Evolutionary conservation across 2,329 filamentous ascomycete genomes (phyloP).

Genomic region (Neofusicoccum parvum): DNA sequence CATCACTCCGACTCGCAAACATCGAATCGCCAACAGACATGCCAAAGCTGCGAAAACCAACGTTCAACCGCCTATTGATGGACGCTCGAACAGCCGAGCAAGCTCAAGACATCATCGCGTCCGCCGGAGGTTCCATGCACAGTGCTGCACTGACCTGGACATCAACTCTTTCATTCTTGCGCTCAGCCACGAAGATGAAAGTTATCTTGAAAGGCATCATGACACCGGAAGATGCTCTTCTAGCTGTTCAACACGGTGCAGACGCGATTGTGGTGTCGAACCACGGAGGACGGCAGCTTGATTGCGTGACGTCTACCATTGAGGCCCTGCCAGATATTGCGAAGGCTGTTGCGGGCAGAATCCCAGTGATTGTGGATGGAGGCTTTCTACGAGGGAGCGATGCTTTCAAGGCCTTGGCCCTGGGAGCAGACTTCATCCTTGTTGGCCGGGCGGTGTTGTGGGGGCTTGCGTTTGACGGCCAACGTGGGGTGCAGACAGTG

Average conservation of each 20-base stretch:
- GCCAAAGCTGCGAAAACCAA: constrained; percentile 11
- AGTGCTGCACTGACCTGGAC: constrained; percentile 27
- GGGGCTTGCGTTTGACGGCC: not conserved
- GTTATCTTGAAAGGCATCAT: constrained; percentile 46
- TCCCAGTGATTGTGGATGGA: constrained; percentile 59
- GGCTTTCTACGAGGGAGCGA: constrained; percentile 65
- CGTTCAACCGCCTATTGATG: constrained; percentile 24
- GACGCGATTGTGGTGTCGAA: constrained; percentile 53
- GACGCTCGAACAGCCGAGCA: constrained; percentile 27
- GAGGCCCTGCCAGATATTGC: constrained; percentile 49
- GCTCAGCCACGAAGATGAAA: constrained; percentile 25
- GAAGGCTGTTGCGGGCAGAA: constrained; percentile 42
- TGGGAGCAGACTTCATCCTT: constrained; percentile 63
- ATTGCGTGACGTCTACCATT: constrained; percentile 42
- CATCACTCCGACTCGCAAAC: constrained; percentile 30
- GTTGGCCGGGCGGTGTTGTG: constrained; percentile 62
- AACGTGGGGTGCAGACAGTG: constrained; percentile 9
- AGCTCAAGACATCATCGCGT: constrained; percentile 22
- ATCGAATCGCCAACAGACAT: not conserved
- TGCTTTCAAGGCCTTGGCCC: constrained; percentile 65
- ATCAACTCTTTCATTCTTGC: not conserved
- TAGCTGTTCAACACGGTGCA: constrained; percentile 46
- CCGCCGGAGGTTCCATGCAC: constrained; percentile 22
- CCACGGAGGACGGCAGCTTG: constrained; percentile 55
- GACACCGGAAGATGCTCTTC: constrained; percentile 42